These are phyloP conservation scores for Tolypocladium nubicola DNA, from an alignment of 2,329 filamentous ascomycete genomes.

Conservation along the genomic window DNA sequence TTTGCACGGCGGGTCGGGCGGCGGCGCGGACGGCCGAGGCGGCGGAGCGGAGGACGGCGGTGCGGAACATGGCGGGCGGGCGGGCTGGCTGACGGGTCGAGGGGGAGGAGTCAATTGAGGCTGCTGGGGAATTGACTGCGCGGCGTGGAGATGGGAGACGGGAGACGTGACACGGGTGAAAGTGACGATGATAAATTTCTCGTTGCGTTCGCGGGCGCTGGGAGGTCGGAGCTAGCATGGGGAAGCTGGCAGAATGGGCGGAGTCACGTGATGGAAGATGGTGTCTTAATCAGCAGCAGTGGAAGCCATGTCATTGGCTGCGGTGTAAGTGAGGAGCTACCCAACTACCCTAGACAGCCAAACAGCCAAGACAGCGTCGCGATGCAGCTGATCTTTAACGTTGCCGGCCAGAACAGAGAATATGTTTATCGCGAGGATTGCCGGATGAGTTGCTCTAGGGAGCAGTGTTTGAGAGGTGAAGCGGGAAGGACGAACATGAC, in stretches of 20 bases:
- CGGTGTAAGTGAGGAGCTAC: background rate
- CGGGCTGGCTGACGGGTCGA: background rate
- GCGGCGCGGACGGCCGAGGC: constrained; percentile 48
- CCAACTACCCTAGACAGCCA: background rate
- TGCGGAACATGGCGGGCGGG: constrained; percentile 65
- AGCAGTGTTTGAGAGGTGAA: background rate
- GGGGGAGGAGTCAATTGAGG: constrained; percentile 6
- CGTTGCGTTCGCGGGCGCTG: constrained; percentile 18
- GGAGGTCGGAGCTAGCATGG: constrained; percentile 17
- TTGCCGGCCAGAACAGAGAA: no score
- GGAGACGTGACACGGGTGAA: background rate
- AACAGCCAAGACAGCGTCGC: background rate
- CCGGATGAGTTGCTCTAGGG: no score
- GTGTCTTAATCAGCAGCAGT: constrained; percentile 3
- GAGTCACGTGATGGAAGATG: constrained; percentile 6
- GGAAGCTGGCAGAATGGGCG: constrained; percentile 2
- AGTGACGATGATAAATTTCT: constrained; percentile 35
- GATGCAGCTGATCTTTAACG: no score
- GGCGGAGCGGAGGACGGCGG: constrained; percentile 70
- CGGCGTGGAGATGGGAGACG: constrained; percentile 1
- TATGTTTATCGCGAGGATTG: no score
- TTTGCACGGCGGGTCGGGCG: constrained; percentile 38
- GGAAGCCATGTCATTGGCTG: constrained; percentile 3
- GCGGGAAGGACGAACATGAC: no score
- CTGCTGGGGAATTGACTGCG: background rate